Evolutionary conservation across 305 asterid species (phyloP).

Genomic region (Fraxinus baroniana): DNA sequence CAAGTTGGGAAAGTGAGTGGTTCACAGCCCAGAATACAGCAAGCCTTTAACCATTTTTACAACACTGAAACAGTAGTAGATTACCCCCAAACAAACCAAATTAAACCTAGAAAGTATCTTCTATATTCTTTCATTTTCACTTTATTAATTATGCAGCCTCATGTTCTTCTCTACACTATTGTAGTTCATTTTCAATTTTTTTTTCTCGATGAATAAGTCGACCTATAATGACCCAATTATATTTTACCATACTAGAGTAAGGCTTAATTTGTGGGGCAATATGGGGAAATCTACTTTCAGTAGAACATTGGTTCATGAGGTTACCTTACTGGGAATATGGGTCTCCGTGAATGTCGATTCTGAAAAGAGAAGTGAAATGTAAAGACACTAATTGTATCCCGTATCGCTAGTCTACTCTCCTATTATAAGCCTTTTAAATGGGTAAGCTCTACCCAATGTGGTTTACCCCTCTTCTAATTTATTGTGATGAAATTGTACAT

Average conservation of each 20-base stretch:
- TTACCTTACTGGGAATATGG: neutral
- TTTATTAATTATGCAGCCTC: slow-evolving; percentile 14
- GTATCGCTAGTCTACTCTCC: neutral
- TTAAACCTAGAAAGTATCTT: slow-evolving; percentile 20
- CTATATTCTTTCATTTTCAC: slow-evolving; percentile 22
- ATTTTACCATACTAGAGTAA: too few relatives aligned
- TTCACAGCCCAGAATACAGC: neutral
- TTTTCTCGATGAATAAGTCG: neutral
- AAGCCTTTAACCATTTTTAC: neutral
- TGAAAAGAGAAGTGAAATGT: neutral
- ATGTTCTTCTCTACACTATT: neutral
- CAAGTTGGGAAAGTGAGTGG: neutral
- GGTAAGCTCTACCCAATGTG: neutral
- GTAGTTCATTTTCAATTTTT: neutral
- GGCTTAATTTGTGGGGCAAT: neutral
- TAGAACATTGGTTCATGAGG: neutral
- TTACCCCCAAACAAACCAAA: neutral
- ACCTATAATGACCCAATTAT: neutral
- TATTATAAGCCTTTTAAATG: neutral
- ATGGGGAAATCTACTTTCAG: neutral
- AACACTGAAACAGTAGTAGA: neutral
- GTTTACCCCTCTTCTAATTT: neutral
- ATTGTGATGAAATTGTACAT: neutral
- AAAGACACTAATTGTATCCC: neutral
- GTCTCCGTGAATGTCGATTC: neutral